Conservation (phyloP, 2,329 filamentous ascomycete species). For the Exophiala sp. region DNA sequence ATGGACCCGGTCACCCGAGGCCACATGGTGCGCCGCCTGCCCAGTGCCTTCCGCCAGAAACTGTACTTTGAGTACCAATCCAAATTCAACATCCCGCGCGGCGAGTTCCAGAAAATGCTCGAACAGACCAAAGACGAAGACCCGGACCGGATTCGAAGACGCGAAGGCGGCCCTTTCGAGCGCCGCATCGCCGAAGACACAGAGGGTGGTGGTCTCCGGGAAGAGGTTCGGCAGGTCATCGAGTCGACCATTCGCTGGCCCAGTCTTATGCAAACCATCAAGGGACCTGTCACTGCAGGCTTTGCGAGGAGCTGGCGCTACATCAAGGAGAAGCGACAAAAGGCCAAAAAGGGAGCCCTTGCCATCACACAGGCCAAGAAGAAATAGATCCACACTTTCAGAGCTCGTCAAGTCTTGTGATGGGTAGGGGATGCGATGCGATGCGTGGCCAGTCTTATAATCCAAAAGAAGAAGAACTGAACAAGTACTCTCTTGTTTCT, state of each 20-base stretch:
- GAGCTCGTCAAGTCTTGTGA: no score
- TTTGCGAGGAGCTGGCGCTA: slow-evolving; percentile 65
- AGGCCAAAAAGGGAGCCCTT: slow-evolving; percentile 29
- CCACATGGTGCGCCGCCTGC: slow-evolving; percentile 93
- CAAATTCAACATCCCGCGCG: slow-evolving; percentile 76
- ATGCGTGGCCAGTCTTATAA: no score
- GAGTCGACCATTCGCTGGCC: slow-evolving; percentile 89
- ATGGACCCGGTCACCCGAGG: slow-evolving; percentile 86
- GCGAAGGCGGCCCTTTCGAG: slow-evolving; percentile 80
- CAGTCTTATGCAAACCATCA: slow-evolving; percentile 78
- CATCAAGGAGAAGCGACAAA: slow-evolving; percentile 67
- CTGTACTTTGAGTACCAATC: slow-evolving; percentile 93
- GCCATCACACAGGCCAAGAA: slow-evolving; percentile 5
- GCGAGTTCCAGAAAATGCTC: slow-evolving; percentile 81
- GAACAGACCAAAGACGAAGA: slow-evolving; percentile 65
- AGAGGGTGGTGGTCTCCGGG: slow-evolving; percentile 55
- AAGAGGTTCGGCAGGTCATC: slow-evolving; percentile 69
- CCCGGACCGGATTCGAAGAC: slow-evolving; percentile 59
- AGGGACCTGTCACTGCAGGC: slow-evolving; percentile 76
- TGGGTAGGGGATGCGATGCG: no score
- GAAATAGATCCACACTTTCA: no score
- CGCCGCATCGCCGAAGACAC: slow-evolving; percentile 70
- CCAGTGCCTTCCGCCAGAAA: slow-evolving; percentile 76
- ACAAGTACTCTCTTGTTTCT: no score
- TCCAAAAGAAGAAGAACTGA: no score